phyloP scores from a whole-genome alignment of 805 yeast species.

The Metschnikowia gelsemii region DNA sequence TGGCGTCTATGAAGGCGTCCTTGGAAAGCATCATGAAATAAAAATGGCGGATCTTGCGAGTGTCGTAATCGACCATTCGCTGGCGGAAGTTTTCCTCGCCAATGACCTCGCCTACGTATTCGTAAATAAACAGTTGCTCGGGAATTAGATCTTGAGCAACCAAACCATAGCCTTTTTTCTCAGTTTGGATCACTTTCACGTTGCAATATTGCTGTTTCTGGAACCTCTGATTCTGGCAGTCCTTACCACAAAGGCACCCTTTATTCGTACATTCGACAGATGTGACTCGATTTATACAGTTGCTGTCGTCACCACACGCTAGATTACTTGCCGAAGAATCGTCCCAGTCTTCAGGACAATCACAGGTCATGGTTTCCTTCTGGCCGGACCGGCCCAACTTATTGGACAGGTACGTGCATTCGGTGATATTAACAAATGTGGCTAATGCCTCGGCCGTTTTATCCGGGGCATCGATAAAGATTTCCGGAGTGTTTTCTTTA shows the following conservation, averaged over 20 bases:
- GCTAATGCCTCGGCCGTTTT: constrained; percentile 67
- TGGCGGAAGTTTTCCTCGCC: constrained; percentile 72
- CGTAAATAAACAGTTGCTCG: constrained; percentile 75
- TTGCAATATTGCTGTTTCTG: constrained; percentile 72
- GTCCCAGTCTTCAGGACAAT: constrained; percentile 62
- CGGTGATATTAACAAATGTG: constrained; percentile 55
- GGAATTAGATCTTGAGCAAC: constrained; percentile 61
- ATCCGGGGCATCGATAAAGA: constrained; percentile 46
- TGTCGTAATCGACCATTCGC: constrained; percentile 74
- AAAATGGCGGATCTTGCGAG: constrained; percentile 70
- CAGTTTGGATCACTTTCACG: constrained; percentile 82
- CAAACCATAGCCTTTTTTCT: constrained; percentile 85
- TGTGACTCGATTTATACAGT: constrained; percentile 89
- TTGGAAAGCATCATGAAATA: constrained; percentile 95
- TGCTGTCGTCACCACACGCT: constrained; percentile 84
- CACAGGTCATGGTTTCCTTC: constrained; percentile 87
- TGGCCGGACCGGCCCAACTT: constrained; percentile 69
- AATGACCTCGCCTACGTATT: constrained; percentile 92
- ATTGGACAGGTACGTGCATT: constrained; percentile 63
- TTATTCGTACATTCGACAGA: constrained; percentile 85
- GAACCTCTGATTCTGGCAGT: constrained; percentile 86
- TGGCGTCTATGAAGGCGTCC: constrained; percentile 93
- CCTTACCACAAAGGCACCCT: constrained; percentile 65
- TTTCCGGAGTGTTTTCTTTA: constrained; percentile 16
- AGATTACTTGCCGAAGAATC: constrained; percentile 34